These are phyloP conservation scores for Lodderomyces elongisporus DNA, from an alignment of 1,139 yeast genomes.

Conservation along the genomic window DNA sequence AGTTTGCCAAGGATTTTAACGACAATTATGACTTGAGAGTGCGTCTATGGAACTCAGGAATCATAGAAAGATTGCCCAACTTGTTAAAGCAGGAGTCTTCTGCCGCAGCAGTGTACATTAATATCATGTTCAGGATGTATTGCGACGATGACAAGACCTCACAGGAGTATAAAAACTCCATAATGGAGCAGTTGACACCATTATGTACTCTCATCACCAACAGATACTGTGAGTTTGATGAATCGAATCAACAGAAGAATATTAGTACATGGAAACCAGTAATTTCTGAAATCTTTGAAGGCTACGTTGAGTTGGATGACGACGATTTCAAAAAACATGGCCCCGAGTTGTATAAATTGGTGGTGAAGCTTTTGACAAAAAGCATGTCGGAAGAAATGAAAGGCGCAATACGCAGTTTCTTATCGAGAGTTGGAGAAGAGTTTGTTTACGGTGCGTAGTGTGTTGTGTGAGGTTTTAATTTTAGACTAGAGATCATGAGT, in stretches of 20 bases:
- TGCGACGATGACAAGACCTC: conserved; percentile 56
- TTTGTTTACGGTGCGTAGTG: conserved; percentile 36
- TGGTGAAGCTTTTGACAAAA: conserved; percentile 63
- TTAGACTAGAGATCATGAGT: too few species aligned
- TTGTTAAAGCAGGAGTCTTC: conserved; percentile 87
- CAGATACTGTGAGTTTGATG: conserved; percentile 70
- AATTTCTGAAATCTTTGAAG: conserved; percentile 78
- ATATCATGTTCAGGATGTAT: conserved; percentile 74
- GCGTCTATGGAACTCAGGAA: conserved; percentile 85
- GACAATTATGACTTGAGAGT: conserved; percentile 83
- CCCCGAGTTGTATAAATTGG: conserved; percentile 62
- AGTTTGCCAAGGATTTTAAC: conserved; percentile 82
- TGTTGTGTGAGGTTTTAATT: too few species aligned
- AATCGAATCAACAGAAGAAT: conserved; percentile 71
- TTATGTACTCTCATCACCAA: conserved; percentile 66
- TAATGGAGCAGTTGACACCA: conserved; percentile 58
- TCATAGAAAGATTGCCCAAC: conserved; percentile 89
- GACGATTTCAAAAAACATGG: conserved; percentile 64
- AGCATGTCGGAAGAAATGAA: conserved; percentile 69
- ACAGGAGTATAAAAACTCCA: conserved; percentile 29
- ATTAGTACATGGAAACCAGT: conserved; percentile 89
- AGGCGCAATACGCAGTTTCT: conserved; percentile 57
- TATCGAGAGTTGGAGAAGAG: conserved; percentile 67
- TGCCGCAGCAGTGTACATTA: conserved; percentile 82
- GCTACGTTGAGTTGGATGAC: conserved; percentile 71